Conservation (phyloP, 176 grass and related monocot genomes). For the Ensete ventricosum region DNA sequence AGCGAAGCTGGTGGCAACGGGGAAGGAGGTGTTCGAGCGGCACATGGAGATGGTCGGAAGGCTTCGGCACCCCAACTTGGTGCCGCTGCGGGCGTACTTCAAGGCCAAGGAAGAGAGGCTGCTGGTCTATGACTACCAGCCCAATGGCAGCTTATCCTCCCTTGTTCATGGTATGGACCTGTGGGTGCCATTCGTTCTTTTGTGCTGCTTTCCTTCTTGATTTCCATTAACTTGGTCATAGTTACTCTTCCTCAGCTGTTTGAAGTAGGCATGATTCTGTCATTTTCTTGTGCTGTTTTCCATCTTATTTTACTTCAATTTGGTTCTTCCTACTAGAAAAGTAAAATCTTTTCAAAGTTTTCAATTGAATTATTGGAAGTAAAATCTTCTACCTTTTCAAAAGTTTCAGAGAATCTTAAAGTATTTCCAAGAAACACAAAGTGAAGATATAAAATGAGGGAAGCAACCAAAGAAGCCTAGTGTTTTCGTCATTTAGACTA, state of each 20-base stretch:
- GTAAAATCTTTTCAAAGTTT: too few species aligned
- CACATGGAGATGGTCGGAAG: slow-evolving; percentile 84
- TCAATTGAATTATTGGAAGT: too few species aligned
- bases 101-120: slow-evolving; percentile 89
- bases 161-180: slow-evolving; percentile 54
- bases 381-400: too few species aligned
- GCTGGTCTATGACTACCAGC: slow-evolving; percentile 88
- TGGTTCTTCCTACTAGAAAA: background rate
- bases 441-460: too few species aligned
- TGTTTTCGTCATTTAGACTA: too few species aligned
- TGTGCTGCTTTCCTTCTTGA: too few species aligned
- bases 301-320: background rate
- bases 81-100: slow-evolving; percentile 73
- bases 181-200: background rate
- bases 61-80: slow-evolving; percentile 79
- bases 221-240: background rate
- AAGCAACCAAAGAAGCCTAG: too few species aligned
- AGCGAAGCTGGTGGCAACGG: slow-evolving; percentile 41
- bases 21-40: slow-evolving; percentile 63
- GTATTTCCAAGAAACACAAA: too few species aligned
- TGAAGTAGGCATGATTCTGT: background rate
- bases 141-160: slow-evolving; percentile 77
- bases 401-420: too few species aligned
- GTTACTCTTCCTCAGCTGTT: background rate
- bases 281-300: background rate